Evolutionary conservation across 352 stramenopile genomes (phyloP).

Genomic region (Phytophthora boehmeriae): DNA sequence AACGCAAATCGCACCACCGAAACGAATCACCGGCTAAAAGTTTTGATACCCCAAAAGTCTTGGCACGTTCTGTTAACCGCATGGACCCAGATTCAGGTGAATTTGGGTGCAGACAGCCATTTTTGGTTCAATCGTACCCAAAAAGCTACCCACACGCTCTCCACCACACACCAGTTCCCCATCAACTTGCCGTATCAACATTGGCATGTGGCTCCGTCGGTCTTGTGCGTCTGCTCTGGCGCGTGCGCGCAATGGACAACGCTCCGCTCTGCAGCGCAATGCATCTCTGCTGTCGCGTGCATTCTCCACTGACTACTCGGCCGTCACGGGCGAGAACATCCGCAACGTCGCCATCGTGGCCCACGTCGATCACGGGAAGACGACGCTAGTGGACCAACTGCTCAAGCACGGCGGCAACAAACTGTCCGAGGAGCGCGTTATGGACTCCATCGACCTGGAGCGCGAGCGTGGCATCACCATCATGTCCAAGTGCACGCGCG

Average conservation of each 20-base stretch:
- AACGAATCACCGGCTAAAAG: too few species aligned
- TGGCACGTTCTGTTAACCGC: too few species aligned
- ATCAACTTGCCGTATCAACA: slow-evolving; percentile 15
- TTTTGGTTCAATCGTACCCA: too few species aligned
- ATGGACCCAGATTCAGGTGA: too few species aligned
- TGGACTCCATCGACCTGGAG: slow-evolving; percentile 99
- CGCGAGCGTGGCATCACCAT: slow-evolving; percentile 99
- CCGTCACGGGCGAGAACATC: slow-evolving; percentile 60
- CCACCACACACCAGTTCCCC: slow-evolving; percentile 20
- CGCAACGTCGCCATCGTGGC: slow-evolving; percentile 92
- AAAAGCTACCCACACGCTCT: slow-evolving; percentile 11
- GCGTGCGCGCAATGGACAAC: slow-evolving; percentile 34
- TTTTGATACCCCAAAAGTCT: too few species aligned
- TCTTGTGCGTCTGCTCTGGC: slow-evolving; percentile 51
- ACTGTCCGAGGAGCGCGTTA: slow-evolving; percentile 91
- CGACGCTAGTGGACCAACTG: slow-evolving; percentile 97
- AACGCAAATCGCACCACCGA: slow-evolving; percentile 3
- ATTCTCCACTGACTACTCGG: slow-evolving; percentile 51
- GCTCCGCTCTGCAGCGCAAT: slow-evolving; percentile 37
- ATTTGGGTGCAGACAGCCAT: too few species aligned
- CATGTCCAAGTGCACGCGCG: slow-evolving; percentile 97
- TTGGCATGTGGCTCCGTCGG: slow-evolving; percentile 69
- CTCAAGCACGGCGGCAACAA: slow-evolving; percentile 95
- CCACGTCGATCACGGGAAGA: slow-evolving; percentile 99
- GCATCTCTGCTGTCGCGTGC: slow-evolving; percentile 35